Evolutionary conservation across 257 asterid genomes (phyloP).

Genomic region (Solanum sejunctum): DNA sequence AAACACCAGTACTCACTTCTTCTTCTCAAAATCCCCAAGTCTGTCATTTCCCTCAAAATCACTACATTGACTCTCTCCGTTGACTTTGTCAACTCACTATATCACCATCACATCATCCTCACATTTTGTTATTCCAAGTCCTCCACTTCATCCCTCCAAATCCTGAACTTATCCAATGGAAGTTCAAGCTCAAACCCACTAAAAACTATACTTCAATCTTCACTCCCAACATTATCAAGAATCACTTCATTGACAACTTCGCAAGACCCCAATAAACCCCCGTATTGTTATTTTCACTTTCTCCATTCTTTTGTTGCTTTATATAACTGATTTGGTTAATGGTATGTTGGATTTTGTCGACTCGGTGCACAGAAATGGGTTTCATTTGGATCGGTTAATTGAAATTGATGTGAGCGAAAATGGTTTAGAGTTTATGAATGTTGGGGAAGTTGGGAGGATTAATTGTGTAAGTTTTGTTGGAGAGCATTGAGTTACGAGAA

Average conservation of each 20-base stretch:
- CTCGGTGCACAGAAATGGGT: conserved; percentile 32
- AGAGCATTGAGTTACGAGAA: conserved; percentile 26
- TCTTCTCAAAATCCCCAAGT: too few relatives aligned
- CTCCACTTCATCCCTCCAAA: conserved; percentile 43
- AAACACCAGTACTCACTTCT: too few relatives aligned
- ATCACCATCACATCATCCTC: conserved; percentile 51
- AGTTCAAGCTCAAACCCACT: not conserved
- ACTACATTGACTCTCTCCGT: too few relatives aligned
- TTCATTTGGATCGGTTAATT: conserved; percentile 28
- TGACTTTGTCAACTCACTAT: too few relatives aligned
- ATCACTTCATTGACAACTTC: conserved; percentile 37
- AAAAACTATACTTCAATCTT: conserved; percentile 21
- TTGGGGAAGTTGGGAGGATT: conserved; percentile 77
- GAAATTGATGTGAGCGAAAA: conserved; percentile 56
- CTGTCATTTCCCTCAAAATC: too few relatives aligned
- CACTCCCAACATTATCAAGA: conserved; percentile 41
- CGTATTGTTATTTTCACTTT: conserved; percentile 46
- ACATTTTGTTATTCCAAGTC: conserved; percentile 43
- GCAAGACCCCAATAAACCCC: conserved; percentile 32
- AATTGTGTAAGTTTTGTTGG: conserved; percentile 29
- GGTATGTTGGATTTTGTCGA: conserved; percentile 31
- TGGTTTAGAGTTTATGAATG: conserved; percentile 62
- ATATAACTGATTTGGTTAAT: conserved; percentile 34
- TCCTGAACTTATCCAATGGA: not conserved
- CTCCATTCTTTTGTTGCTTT: conserved; percentile 36